These are phyloP conservation scores for Calocybe indica DNA, from an alignment of 768 basidiomycete species.

Conservation along the genomic window DNA sequence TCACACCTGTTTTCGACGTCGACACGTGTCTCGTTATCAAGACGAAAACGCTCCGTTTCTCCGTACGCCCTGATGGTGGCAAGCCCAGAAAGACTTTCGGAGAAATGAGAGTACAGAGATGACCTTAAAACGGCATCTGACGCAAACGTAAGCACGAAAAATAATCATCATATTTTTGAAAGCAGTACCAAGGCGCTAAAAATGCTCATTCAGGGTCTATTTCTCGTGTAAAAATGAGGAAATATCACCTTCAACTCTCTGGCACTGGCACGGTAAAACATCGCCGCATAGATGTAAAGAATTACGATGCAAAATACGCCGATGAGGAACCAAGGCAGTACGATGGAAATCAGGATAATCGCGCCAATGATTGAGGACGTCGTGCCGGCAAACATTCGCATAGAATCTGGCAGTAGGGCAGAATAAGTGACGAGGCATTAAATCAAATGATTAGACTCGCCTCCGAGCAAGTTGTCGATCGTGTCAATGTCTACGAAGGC, in stretches of 20 bases:
- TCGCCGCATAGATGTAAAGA: slow-evolving; percentile 65
- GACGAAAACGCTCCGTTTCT: slow-evolving; percentile 67
- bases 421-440: neutral
- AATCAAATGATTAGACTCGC: slow-evolving; percentile 18
- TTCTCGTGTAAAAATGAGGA: neutral
- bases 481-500: slow-evolving; percentile 60
- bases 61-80: slow-evolving; percentile 87
- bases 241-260: slow-evolving; percentile 70
- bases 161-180: neutral
- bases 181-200: slow-evolving; percentile 48
- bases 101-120: slow-evolving; percentile 87
- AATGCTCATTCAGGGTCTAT: slow-evolving; percentile 1
- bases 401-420: slow-evolving; percentile 39
- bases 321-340: slow-evolving; percentile 83
- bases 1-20: slow-evolving; percentile 77
- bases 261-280: slow-evolving; percentile 82
- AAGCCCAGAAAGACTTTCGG: slow-evolving; percentile 82
- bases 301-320: slow-evolving; percentile 54
- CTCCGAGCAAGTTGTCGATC: slow-evolving; percentile 66
- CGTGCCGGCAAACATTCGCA: slow-evolving; percentile 69
- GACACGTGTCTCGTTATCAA: slow-evolving; percentile 68
- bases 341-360: slow-evolving; percentile 69
- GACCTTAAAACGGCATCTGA: slow-evolving; percentile 81
- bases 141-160: neutral
- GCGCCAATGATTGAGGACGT: slow-evolving; percentile 64